A percentile compares a stretch with the other conserved stretches of the same genome.
phyloP scores from a whole-genome alignment of 2,329 filamentous ascomycete genomes.

The Colletotrichum cereale region DNA sequence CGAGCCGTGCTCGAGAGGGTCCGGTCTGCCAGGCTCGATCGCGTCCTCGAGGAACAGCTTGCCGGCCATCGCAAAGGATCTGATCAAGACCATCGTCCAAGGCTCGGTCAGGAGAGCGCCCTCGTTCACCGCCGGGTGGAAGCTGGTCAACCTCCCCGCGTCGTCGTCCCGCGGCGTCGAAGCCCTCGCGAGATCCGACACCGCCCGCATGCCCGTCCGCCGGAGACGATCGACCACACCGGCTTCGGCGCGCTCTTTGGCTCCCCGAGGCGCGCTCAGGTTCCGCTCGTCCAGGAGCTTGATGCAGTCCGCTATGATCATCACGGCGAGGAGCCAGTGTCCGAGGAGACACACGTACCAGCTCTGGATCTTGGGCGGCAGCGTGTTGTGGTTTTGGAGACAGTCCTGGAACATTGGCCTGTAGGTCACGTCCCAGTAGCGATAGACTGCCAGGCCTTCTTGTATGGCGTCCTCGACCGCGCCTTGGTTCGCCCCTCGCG shows the following conservation, averaged over 20 bases:
- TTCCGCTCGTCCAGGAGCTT: conserved; percentile 60
- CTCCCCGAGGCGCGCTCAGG: conserved; percentile 46
- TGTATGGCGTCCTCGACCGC: conserved; percentile 62
- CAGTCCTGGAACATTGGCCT: conserved; percentile 65
- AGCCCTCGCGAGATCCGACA: conserved; percentile 62
- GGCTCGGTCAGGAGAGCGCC: conserved; percentile 70
- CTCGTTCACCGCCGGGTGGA: conserved; percentile 66
- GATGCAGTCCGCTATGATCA: conserved; percentile 67
- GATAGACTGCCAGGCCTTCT: conserved; percentile 62
- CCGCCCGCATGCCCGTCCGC: conserved; percentile 56
- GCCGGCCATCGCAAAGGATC: conserved; percentile 63
- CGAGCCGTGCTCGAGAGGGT: too few relatives aligned
- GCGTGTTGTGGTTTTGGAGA: conserved; percentile 59
- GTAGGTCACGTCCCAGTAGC: conserved; percentile 67
- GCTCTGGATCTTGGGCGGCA: conserved; percentile 67
- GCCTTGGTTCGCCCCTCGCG: conserved; percentile 52
- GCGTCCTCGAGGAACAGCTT: conserved; percentile 53
- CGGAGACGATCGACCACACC: conserved; percentile 56
- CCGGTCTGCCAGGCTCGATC: too few relatives aligned
- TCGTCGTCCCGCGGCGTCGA: conserved; percentile 50
- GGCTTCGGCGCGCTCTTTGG: conserved; percentile 45
- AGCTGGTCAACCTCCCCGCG: conserved; percentile 49
- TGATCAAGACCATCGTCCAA: conserved; percentile 68
- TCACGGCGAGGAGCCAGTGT: conserved; percentile 69
- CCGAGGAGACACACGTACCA: conserved; percentile 70